Percentiles rank a stretch among this genome's conserved stretches.
Conservation (phyloP, 2,329 filamentous ascomycete genomes). For the Talaromyces sp. region DNA sequence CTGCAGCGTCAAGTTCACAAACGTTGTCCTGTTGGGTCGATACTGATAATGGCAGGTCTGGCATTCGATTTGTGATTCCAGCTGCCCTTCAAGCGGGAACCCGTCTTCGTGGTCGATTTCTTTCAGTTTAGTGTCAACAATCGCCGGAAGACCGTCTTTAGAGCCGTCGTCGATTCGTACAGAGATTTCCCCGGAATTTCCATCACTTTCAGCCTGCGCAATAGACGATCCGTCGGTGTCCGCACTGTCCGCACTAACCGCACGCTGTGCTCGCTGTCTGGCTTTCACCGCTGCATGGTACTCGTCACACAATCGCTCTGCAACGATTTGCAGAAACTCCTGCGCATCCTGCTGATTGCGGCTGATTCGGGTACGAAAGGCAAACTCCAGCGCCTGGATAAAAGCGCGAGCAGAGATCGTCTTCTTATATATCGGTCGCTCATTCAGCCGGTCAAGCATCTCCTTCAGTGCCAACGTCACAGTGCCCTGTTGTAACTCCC, state of each 20-base stretch:
- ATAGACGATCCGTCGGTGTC: conserved; percentile 8
- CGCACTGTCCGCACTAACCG: conserved; percentile 14
- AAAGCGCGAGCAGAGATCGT: conserved; percentile 86
- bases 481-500: conserved; percentile 69
- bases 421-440: conserved; percentile 89
- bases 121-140: conserved; percentile 37
- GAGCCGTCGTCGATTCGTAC: conserved; percentile 38
- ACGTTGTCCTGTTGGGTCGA: conserved; percentile 74
- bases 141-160: conserved; percentile 30
- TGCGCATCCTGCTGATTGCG: conserved; percentile 96
- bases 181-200: conserved; percentile 26
- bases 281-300: conserved; percentile 81
- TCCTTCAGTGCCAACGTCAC: conserved; percentile 88
- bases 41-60: conserved; percentile 86
- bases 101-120: conserved; percentile 47
- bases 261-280: conserved; percentile 45
- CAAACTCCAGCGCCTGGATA: conserved; percentile 74
- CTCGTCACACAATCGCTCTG: conserved; percentile 88
- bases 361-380: conserved; percentile 86
- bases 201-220: conserved; percentile 20
- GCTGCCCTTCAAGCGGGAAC: conserved; percentile 86
- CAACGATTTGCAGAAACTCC: conserved; percentile 91
- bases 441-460: conserved; percentile 86
- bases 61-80: conserved; percentile 95
- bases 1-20: conserved; percentile 87